These are phyloP conservation scores for Zarea fungicola DNA, from an alignment of 2,329 filamentous ascomycete species.

Conservation along the genomic window DNA sequence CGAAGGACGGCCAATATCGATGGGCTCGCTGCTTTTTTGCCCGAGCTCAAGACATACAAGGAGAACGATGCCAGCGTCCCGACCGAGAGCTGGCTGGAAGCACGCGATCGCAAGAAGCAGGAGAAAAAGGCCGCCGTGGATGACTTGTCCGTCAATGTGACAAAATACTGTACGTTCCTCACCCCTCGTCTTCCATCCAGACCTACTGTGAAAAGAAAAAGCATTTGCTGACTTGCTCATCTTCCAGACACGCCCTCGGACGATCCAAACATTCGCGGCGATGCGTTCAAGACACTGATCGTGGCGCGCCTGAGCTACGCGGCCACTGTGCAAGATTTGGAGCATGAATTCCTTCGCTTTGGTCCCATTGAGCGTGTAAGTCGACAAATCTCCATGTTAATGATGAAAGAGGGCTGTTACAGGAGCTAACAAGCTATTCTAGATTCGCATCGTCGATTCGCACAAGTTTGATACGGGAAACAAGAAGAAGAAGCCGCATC, in stretches of 20 bases:
- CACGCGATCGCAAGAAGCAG: constrained; percentile 72
- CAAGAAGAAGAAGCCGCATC: constrained; percentile 75
- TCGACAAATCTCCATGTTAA: background rate
- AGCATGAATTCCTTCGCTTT: constrained; percentile 88
- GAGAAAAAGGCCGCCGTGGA: constrained; percentile 71
- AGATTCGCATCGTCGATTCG: constrained; percentile 84
- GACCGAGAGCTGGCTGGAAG: constrained; percentile 90
- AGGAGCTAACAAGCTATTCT: constrained; percentile 14
- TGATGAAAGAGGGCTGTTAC: constrained; percentile 4
- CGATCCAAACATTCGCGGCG: constrained; percentile 84
- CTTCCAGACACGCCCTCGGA: constrained; percentile 69
- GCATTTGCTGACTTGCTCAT: constrained; percentile 16
- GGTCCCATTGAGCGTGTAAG: constrained; percentile 88
- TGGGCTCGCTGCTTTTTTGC: constrained; percentile 70
- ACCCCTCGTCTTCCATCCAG: constrained; percentile 7
- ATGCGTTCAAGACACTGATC: constrained; percentile 93
- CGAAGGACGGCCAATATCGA: constrained; percentile 68
- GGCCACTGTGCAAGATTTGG: constrained; percentile 80
- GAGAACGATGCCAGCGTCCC: constrained; percentile 70
- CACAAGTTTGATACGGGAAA: constrained; percentile 63
- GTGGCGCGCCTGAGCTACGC: constrained; percentile 88
- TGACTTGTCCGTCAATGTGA: constrained; percentile 57
- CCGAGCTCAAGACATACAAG: constrained; percentile 70
- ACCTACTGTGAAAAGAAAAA: too few relatives aligned
- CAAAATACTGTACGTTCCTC: constrained; percentile 51